A percentile compares a stretch with the other conserved stretches of the same genome.
Conservation (phyloP, 23 red algal genomes). For the Cyanidioschyzon merolae region DNA sequence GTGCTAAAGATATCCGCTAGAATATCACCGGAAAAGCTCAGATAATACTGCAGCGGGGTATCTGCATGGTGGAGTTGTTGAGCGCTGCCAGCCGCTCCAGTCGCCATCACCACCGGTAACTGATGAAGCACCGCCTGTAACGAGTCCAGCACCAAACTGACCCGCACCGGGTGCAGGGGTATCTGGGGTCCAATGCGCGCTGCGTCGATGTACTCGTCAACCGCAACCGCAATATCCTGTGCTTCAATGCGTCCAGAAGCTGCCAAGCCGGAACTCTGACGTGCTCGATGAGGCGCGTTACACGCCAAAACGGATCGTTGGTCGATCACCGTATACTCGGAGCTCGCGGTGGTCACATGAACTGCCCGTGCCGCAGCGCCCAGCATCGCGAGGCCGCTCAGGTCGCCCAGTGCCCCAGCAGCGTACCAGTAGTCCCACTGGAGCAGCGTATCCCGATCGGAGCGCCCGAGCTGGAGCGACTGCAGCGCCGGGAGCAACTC, state of each 20-base stretch:
- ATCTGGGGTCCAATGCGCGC: not conserved
- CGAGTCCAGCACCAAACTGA: not conserved
- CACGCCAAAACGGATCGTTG: not conserved
- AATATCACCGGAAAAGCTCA: not conserved
- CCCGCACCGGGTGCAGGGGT: not conserved
- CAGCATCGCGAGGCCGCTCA: constrained; percentile 14
- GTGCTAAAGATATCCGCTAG: not conserved
- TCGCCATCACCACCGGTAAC: not conserved
- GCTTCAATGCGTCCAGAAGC: not conserved
- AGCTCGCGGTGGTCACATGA: not conserved
- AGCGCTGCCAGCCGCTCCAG: too few relatives aligned
- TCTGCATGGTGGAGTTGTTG: not conserved
- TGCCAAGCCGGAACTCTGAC: not conserved
- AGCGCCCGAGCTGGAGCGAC: constrained; percentile 48
- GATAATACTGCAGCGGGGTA: not conserved
- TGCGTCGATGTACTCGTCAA: not conserved
- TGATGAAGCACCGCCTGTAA: not conserved
- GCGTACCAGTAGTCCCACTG: constrained; percentile 67
- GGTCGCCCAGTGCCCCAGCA: constrained; percentile 44
- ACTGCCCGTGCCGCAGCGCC: not conserved
- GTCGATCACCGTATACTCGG: not conserved
- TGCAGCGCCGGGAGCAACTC: constrained; percentile 44
- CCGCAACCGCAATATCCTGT: not conserved
- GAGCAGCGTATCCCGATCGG: constrained; percentile 51
- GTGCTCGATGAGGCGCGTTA: not conserved